phyloP scores from a whole-genome alignment of 768 basidiomycete species.

The Dioszegia aurantiaca region DNA sequence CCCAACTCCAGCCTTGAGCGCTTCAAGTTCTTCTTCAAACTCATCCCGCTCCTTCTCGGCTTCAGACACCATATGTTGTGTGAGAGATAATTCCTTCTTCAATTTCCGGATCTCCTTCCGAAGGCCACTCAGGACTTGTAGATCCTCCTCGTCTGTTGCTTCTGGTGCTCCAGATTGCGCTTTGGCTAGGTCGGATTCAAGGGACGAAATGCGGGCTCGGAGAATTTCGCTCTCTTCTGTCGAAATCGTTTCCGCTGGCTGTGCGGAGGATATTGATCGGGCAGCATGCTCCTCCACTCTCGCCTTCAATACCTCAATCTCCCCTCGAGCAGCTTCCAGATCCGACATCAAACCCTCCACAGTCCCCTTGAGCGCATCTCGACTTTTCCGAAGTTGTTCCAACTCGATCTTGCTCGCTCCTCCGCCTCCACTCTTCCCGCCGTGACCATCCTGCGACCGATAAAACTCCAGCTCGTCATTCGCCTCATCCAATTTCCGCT shows the following conservation, averaged over 20 bases:
- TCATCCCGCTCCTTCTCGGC: constrained; percentile 31
- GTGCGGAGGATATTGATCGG: background rate
- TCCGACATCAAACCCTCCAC: constrained; percentile 30
- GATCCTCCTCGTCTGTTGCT: constrained; percentile 7
- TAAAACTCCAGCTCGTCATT: constrained; percentile 46
- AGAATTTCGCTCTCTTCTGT: constrained; percentile 12
- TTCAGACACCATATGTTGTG: constrained; percentile 28
- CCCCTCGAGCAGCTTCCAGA: constrained; percentile 19
- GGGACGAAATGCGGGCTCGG: constrained; percentile 6
- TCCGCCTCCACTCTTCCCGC: background rate
- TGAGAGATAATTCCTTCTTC: constrained; percentile 13
- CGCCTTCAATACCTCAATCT: constrained; percentile 18
- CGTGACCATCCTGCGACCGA: constrained; percentile 17
- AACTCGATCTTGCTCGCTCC: constrained; percentile 22
- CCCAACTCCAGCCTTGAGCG: constrained; percentile 16
- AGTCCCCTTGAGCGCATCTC: constrained; percentile 20
- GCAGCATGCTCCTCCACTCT: constrained; percentile 23
- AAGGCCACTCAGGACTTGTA: background rate
- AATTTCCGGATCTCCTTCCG: constrained; percentile 12
- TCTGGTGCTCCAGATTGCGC: background rate
- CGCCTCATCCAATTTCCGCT: constrained; percentile 40
- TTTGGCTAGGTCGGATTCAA: constrained; percentile 20
- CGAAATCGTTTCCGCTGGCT: background rate
- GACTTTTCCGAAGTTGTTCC: constrained; percentile 35
- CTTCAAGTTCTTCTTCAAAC: constrained; percentile 30